These are phyloP conservation scores for Naegleria lovaniensis DNA, from an alignment of 208 protist species.

Conservation along the genomic window DNA sequence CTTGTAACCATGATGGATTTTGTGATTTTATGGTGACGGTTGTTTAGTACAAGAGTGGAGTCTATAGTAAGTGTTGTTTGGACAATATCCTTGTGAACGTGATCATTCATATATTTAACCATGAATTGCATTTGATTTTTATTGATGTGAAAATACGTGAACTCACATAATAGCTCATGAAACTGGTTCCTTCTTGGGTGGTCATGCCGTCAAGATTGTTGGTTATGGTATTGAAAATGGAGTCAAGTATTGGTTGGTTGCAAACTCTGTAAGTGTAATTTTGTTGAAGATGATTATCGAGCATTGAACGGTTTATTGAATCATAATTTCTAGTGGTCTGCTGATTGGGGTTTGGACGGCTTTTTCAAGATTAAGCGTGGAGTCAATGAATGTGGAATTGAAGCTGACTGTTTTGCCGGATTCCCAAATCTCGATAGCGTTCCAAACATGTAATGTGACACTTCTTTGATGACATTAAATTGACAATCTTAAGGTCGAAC, in stretches of 20 bases:
- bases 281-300: too few relatives aligned
- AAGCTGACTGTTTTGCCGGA: not conserved
- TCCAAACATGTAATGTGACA: too few relatives aligned
- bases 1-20: too few relatives aligned
- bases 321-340: slow-evolving; percentile 37
- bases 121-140: too few relatives aligned
- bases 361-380: slow-evolving; percentile 48
- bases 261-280: slow-evolving; percentile 56
- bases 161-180: slow-evolving; percentile 42
- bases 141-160: too few relatives aligned
- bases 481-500: too few relatives aligned
- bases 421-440: too few relatives aligned
- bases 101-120: too few relatives aligned
- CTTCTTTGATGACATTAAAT: too few relatives aligned
- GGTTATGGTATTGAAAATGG: slow-evolving; percentile 63
- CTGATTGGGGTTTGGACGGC: slow-evolving; percentile 49
- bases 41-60: slow-evolving; percentile 71
- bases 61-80: slow-evolving; percentile 53
- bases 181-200: slow-evolving; percentile 56
- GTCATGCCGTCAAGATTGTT: slow-evolving; percentile 73
- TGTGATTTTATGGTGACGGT: too few relatives aligned
- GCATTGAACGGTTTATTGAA: too few relatives aligned
- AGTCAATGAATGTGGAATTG: slow-evolving; percentile 23
- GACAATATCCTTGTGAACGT: too few relatives aligned
- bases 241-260: slow-evolving; percentile 74